Base-by-base conservation (phyloP, 768 basidiomycete genomes). In the Pseudohyphozyma bogoriensis region DNA sequence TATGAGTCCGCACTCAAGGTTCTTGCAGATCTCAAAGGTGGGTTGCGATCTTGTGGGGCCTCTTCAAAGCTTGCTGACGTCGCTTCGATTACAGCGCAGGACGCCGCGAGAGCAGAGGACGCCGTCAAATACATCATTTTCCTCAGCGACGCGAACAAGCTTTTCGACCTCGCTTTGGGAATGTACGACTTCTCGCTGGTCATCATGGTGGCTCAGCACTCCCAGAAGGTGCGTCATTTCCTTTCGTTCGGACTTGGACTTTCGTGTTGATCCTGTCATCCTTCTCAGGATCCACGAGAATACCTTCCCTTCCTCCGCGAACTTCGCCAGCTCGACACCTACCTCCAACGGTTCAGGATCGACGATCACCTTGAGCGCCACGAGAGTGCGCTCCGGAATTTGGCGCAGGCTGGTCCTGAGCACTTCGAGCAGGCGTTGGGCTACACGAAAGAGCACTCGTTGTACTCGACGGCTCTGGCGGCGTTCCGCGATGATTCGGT, bases 171-270 rank as follows among this genome's bases (percentile, higher is more conserved):
- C 15, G 95, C 95, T 2, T 80, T 99, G 35, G 95, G 95, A 24
- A 97, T 97, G 91, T 99, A 99, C 71, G 91, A 99, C 74, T 97
- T 97, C 76, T 84, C 87, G 32, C 77, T 99, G 22, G 93, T 96
- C 10, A 77, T 97, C 28, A 85, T 97, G 85, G 82, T 99, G 44
- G 92, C 95, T 1, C 95, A 97, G 71, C 86, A 95, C 70, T 87
- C 93, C 50, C 92, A 97, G 72, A 95, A 93, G 81, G 92, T 90
- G 37, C 26, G 72, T 66, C 1, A 2, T 0, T 45, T 20, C 54
- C 51, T 8, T 31, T 16, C 11, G 22, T 33, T 36, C 22, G n/a
- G 16, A 18, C n/a, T 28, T 15, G 32, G 11, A 24, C 28, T 28
- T 54, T 26, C 50, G 53, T 24, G n/a, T 53, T 47, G 52, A 55